Conservation (phyloP, 805 yeast species). For the Lipomyces yamadae region DNA sequence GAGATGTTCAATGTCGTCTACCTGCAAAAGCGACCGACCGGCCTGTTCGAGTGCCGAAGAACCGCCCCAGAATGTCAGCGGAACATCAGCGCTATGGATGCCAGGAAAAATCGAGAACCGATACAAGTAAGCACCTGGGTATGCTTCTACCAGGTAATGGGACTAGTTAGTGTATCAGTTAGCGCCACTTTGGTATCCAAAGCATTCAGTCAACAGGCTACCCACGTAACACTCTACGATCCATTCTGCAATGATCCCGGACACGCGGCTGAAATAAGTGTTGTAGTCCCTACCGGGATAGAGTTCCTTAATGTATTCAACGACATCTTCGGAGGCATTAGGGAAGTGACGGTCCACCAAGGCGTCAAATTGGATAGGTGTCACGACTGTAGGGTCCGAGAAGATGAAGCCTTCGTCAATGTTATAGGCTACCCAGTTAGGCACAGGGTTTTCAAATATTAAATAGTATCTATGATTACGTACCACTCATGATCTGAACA, state of each 20-base stretch:
- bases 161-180: background rate
- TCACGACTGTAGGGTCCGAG: constrained; percentile 24
- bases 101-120: constrained; percentile 33
- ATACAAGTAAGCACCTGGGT: constrained; percentile 22
- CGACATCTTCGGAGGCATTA: constrained; percentile 23
- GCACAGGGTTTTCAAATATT: background rate
- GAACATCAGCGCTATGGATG: constrained; percentile 26
- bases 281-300: constrained; percentile 22
- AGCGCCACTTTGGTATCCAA: background rate
- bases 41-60: background rate
- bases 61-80: constrained; percentile 31
- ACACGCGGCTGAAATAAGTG: constrained; percentile 17
- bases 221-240: constrained; percentile 26
- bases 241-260: constrained; percentile 32
- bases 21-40: background rate
- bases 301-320: constrained; percentile 15
- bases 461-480: background rate
- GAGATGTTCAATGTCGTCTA: constrained; percentile 6
- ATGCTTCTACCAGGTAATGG: constrained; percentile 18
- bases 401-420: constrained; percentile 36
- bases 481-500: constrained; percentile 25
- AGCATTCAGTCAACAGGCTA: background rate
- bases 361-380: constrained; percentile 18
- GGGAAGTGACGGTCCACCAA: constrained; percentile 25
- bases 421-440: constrained; percentile 16